Base-by-base conservation (phyloP, 257 asterid species). In the Phtheirospermum japonicum region DNA sequence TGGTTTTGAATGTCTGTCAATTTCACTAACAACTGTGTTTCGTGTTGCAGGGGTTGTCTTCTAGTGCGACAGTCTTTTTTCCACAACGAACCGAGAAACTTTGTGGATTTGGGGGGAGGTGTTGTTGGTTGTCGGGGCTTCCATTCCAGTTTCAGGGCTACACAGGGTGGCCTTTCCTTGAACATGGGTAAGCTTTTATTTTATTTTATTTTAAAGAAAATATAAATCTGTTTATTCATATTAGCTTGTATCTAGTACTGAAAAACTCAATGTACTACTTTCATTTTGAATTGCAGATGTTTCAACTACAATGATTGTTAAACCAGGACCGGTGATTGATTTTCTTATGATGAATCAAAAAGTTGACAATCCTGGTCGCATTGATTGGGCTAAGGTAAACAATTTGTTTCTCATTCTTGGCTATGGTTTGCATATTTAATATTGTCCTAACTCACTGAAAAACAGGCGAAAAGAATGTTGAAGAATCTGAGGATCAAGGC, bases 41-140 rank as follows among this genome's bases (percentile, higher is more conserved):
- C 48, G 28, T 57, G n/a, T n/a, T n/a, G n/a, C n/a, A 88, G 96
- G 82, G 96, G 94, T 4, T 88, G 96, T 78, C 87, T 87, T 64
- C 70, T 85, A 2, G 87, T 87, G 10, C 83, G 94, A 8, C 94
- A 87, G 17, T 82, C 90, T 0, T 82, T 80, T 45, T 87, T 85
- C 63, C 90, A 77, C 42, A 81, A 87, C n/a, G 78, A 83, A 10
- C 77, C 78, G 4, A 64, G 73, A 20, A 83, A 83, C 16, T 82
- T 79, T 5, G 68, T 67, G 26, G 78, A 75, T 19, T 18, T 87
- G 16, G 87, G 90, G 0, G 91, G 91, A n/a, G 96, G 94, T 1
- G 91, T 88, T 5, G 43, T 67, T 23, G 89, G 89, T 13, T 83
- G 94, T 31, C 79, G 84, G 2, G 96, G 96, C 5, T 76, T 88